phyloP scores from a whole-genome alignment of 2,329 filamentous ascomycete genomes.

The Aspergillus fumigatus region DNA sequence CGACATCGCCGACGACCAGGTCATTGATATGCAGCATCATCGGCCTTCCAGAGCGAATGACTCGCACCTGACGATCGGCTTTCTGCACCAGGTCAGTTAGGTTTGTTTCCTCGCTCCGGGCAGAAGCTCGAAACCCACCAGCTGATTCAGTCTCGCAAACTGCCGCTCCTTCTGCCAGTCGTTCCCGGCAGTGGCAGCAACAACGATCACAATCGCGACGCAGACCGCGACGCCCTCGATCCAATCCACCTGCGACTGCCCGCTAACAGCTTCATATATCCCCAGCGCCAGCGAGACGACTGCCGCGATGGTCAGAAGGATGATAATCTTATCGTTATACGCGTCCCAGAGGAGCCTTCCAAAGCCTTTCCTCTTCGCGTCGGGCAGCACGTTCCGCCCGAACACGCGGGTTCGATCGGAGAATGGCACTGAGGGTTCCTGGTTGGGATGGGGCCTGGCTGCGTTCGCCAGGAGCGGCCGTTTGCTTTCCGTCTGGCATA shows the following conservation, averaged over 20 bases:
- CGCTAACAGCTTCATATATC: constrained; percentile 61
- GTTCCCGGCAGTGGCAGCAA: constrained; percentile 58
- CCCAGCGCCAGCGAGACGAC: constrained; percentile 65
- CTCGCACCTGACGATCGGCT: constrained; percentile 61
- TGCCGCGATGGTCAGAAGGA: constrained; percentile 64
- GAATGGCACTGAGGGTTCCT: constrained; percentile 31
- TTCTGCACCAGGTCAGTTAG: constrained; percentile 44
- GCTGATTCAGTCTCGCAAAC: constrained; percentile 58
- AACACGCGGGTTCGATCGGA: constrained; percentile 58
- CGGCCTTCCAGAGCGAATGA: constrained; percentile 62
- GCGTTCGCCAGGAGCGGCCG: not conserved
- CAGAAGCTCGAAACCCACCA: constrained; percentile 24
- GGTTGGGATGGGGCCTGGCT: constrained; percentile 7
- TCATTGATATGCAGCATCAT: constrained; percentile 62
- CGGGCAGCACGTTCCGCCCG: constrained; percentile 58
- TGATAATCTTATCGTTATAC: constrained; percentile 70
- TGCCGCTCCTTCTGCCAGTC: constrained; percentile 66
- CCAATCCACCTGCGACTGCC: constrained; percentile 54
- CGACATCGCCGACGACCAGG: constrained; percentile 64
- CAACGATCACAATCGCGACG: constrained; percentile 61
- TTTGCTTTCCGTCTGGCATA: constrained; percentile 4
- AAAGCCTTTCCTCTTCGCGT: constrained; percentile 59
- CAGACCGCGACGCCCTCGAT: constrained; percentile 64
- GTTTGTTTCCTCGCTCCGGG: not conserved
- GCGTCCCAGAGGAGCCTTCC: constrained; percentile 62